Percentiles rank a stretch among this genome's conserved stretches.
These are phyloP conservation scores for Citrullus colocynthis DNA, from an alignment of 306 rosid genomes.

Conservation along the genomic window DNA sequence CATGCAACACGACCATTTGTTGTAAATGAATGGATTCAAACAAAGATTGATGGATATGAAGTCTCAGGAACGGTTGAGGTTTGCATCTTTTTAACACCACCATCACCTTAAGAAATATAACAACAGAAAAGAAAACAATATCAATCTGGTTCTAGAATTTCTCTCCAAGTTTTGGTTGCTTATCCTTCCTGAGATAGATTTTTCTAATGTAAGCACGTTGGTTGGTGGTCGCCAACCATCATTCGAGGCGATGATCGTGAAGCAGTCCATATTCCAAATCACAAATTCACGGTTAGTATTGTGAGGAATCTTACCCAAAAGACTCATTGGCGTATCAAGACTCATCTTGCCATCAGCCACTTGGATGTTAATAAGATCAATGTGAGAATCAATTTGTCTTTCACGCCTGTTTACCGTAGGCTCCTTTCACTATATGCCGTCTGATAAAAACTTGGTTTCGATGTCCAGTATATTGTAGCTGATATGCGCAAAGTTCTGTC, in stretches of 20 bases:
- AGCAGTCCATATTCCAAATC: slow-evolving; percentile 98
- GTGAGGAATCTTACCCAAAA: slow-evolving; percentile 94
- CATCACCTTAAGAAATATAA: neutral
- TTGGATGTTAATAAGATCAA: slow-evolving; percentile 87
- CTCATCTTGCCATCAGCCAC: slow-evolving; percentile 79
- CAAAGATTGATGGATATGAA: slow-evolving; percentile 93
- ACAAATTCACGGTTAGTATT: slow-evolving; percentile 89
- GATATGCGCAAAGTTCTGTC: slow-evolving; percentile 98
- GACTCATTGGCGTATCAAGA: slow-evolving; percentile 98
- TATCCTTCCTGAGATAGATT: neutral
- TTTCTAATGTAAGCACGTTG: slow-evolving; percentile 59
- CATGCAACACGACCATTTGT: slow-evolving; percentile 90
- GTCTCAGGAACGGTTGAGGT: slow-evolving; percentile 99
- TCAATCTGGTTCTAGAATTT: neutral
- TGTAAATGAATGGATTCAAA: slow-evolving; percentile 91
- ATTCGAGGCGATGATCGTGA: slow-evolving; percentile 98
- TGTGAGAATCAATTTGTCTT: slow-evolving; percentile 40
- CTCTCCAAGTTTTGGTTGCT: slow-evolving; percentile 3
- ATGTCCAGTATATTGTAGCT: slow-evolving; percentile 69
- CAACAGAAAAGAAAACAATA: neutral
- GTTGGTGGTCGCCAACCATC: slow-evolving; percentile 99
- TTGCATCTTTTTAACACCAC: slow-evolving; percentile 22
- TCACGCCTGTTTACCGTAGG: neutral
- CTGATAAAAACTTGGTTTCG: slow-evolving; percentile 13
- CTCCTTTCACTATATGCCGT: slow-evolving; percentile 1